Evolutionary conservation across 1,139 yeast genomes (phyloP).

Genomic region (Yamadazyma buinensis): DNA sequence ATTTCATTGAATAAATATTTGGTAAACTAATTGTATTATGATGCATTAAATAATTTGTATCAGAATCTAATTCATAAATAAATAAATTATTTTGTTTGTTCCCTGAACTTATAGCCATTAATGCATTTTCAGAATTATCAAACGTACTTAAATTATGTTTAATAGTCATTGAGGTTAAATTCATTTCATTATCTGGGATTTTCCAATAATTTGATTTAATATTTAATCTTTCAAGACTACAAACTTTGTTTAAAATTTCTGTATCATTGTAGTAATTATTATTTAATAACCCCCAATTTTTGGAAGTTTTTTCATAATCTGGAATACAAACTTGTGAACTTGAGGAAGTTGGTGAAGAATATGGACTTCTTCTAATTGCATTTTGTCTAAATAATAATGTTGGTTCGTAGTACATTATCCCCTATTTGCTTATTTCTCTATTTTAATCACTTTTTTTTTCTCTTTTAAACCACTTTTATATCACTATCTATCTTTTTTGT

Average conservation of each 20-base stretch:
- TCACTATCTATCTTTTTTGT: no score
- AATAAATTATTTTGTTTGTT: slow-evolving; percentile 52
- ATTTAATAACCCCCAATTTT: slow-evolving; percentile 1
- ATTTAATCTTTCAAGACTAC: slow-evolving; percentile 38
- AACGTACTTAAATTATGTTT: slow-evolving; percentile 13
- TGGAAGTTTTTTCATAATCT: background rate
- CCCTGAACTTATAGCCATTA: slow-evolving; percentile 66
- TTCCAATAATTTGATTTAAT: slow-evolving; percentile 68
- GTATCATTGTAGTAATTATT: slow-evolving; percentile 19
- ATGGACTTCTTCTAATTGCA: slow-evolving; percentile 35
- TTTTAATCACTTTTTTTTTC: background rate
- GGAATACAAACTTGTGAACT: slow-evolving; percentile 2
- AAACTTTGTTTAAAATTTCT: slow-evolving; percentile 35
- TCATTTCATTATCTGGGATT: slow-evolving; percentile 55
- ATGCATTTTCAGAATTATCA: slow-evolving; percentile 18
- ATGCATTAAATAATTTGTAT: slow-evolving; percentile 53
- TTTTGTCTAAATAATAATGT: slow-evolving; percentile 43
- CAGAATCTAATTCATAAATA: slow-evolving; percentile 54
- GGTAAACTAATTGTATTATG: slow-evolving; percentile 73
- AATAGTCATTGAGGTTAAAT: slow-evolving; percentile 52
- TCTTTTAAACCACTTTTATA: no score
- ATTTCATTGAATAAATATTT: slow-evolving; percentile 58
- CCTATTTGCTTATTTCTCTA: background rate
- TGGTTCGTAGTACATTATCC: slow-evolving; percentile 33
- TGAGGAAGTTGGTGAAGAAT: slow-evolving; percentile 25